Base-by-base conservation (phyloP, 2,329 filamentous ascomycete species). In the Podosphaera leucotricha region DNA sequence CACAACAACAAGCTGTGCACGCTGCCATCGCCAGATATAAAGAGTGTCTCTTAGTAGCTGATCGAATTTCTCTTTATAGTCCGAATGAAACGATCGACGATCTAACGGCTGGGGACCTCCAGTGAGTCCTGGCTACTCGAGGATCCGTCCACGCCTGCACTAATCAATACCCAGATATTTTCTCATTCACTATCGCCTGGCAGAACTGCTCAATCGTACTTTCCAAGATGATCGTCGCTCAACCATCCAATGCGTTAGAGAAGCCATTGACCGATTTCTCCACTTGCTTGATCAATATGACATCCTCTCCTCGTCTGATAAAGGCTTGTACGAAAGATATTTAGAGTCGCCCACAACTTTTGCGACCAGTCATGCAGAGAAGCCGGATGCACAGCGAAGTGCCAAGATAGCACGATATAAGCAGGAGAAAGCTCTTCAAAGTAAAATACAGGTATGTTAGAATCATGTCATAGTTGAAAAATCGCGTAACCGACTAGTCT, bases 1-100 rank as follows among this genome's bases (percentile, higher is more conserved):
- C 65, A 45, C 87, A 79, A 62, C 73, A 74, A 56, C 69, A 77
- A 51, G 74, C 75, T 53, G 68, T 93, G 52, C 65, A 66, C 47
- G 62, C 67, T 35, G 72, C 81, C 36, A 73, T 92, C 52, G 62
- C 70, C 49, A 70, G 75, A 44, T 87, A 92, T 62, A 67, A 80
- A 54, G 67, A 80, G 59, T 86, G 81, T 59, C 66, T 79, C 46
- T 65, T 72, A 47, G 71, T 81, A 45, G 73, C 82, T 50, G 66
- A 73, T 50, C 68, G 74, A 47, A 66, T 90, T 21, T 78, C 81
- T 0, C 66, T 98, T 44, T 95, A 95, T 69, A 93, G 84, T 52
- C 68, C 76, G 30, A 98, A 98, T 61, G 90, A 98, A 61, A 71
- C 72, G 0, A 62, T 87, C 35, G 90, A 98, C 48, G 90, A 98